Evolutionary conservation across 2,329 filamentous ascomycete genomes (phyloP).

Genomic region (Ophiostoma pallidulum): DNA sequence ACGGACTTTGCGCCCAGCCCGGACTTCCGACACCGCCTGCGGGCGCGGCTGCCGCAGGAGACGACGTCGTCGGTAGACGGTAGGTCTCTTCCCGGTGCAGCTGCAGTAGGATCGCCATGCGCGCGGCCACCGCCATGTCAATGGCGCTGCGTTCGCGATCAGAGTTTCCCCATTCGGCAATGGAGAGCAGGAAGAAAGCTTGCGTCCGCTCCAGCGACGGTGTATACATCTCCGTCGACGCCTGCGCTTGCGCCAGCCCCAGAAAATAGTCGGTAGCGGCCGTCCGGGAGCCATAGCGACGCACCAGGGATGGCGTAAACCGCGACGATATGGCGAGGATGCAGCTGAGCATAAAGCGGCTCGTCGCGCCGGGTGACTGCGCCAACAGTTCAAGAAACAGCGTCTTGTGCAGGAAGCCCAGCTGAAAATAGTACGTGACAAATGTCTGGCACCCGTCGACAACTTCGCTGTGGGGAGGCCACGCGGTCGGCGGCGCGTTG

Average conservation of each 20-base stretch:
- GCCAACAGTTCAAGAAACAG: conserved; percentile 37
- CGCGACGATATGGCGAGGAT: conserved; percentile 48
- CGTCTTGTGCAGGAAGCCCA: conserved; percentile 48
- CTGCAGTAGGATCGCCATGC: conserved; percentile 44
- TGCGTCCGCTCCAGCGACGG: conserved; percentile 47
- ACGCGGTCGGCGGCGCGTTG: conserved; percentile 34
- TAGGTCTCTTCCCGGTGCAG: conserved; percentile 49
- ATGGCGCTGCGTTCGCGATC: conserved; percentile 27
- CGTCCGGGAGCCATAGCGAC: conserved; percentile 38
- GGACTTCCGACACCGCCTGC: conserved; percentile 25
- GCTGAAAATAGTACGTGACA: conserved; percentile 46
- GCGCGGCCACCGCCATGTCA: conserved; percentile 45
- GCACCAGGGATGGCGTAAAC: conserved; percentile 38
- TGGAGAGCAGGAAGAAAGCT: conserved; percentile 27
- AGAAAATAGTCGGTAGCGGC: conserved; percentile 45
- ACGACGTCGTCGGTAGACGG: conserved; percentile 20
- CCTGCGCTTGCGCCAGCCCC: conserved; percentile 37
- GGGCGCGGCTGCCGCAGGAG: conserved; percentile 8
- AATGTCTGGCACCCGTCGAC: conserved; percentile 44
- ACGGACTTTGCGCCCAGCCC: conserved; percentile 21
- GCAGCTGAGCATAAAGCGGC: conserved; percentile 43
- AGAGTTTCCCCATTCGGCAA: conserved; percentile 26
- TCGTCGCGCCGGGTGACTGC: conserved; percentile 35
- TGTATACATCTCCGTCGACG: conserved; percentile 40
- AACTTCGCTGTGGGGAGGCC: conserved; percentile 42